Evolutionary conservation across 1,139 yeast genomes (phyloP).

Genomic region (Blastobotrys ciferrii): DNA sequence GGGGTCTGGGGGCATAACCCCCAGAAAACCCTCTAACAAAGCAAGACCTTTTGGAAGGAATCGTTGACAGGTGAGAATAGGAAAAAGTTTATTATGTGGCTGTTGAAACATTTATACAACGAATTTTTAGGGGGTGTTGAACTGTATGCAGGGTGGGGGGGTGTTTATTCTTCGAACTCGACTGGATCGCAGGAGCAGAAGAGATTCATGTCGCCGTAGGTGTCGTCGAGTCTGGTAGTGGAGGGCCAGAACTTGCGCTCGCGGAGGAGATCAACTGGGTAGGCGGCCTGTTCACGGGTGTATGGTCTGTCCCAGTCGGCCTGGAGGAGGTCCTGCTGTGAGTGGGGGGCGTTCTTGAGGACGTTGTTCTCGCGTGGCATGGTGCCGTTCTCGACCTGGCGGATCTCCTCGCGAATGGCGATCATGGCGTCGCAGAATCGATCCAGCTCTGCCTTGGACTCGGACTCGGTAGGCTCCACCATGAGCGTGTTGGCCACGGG

Average conservation of each 20-base stretch:
- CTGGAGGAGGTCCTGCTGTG: conserved; percentile 70
- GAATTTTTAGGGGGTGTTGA: no score
- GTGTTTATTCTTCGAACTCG: conserved; percentile 24
- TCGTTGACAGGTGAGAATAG: no score
- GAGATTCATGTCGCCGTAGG: conserved; percentile 89
- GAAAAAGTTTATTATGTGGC: background rate
- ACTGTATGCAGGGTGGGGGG: no score
- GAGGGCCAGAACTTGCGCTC: conserved; percentile 91
- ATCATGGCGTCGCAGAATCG: conserved; percentile 87
- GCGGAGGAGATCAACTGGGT: conserved; percentile 73
- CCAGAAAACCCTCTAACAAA: no score
- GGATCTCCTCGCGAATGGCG: conserved; percentile 78
- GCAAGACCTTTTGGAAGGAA: no score
- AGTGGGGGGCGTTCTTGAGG: conserved; percentile 89
- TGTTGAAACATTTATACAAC: conserved; percentile 2
- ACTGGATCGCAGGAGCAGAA: conserved; percentile 75
- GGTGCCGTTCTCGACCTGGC: conserved; percentile 66
- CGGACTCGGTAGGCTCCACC: conserved; percentile 98
- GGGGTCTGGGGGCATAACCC: no score
- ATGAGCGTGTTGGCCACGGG: conserved; percentile 96
- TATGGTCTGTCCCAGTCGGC: conserved; percentile 86
- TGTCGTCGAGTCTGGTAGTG: conserved; percentile 87
- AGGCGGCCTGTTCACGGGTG: conserved; percentile 90
- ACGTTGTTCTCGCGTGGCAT: conserved; percentile 59
- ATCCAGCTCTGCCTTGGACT: conserved; percentile 81